Evolutionary conservation across 371 early-diverging fungal species (phyloP).

Genomic region (Mucor lusitanicus): DNA sequence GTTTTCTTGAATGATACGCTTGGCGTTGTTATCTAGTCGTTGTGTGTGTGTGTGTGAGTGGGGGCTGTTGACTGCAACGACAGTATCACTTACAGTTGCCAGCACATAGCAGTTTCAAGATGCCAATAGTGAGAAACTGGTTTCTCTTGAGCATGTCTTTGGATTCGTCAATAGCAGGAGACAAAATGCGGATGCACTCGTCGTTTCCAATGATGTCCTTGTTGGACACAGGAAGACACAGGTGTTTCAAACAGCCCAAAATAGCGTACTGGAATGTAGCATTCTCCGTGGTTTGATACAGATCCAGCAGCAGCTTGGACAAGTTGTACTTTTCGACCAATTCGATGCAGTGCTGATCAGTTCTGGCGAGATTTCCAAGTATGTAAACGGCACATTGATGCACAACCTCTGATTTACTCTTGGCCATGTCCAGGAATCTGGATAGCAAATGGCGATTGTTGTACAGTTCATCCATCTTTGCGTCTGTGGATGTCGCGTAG

Average conservation of each 20-base stretch:
- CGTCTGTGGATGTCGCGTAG: slow-evolving; percentile 52
- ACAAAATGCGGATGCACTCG: slow-evolving; percentile 46
- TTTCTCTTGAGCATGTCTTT: slow-evolving; percentile 66
- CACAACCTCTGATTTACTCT: slow-evolving; percentile 28
- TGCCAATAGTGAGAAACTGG: slow-evolving; percentile 63
- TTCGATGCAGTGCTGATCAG: slow-evolving; percentile 60
- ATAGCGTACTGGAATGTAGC: slow-evolving; percentile 62
- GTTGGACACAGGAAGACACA: slow-evolving; percentile 61
- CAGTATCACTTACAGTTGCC: slow-evolving; percentile 37
- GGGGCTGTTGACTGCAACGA: too few relatives aligned
- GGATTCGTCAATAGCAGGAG: slow-evolving; percentile 48
- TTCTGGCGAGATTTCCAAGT: slow-evolving; percentile 65
- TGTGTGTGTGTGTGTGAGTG: too few relatives aligned
- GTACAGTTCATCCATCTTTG: slow-evolving; percentile 51
- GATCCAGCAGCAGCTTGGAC: slow-evolving; percentile 45
- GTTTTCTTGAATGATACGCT: slow-evolving; percentile 22
- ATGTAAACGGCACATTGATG: slow-evolving; percentile 53
- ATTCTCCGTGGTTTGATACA: slow-evolving; percentile 53
- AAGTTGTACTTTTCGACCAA: slow-evolving; percentile 56
- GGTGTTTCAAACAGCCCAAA: slow-evolving; percentile 61
- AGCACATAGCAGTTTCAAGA: slow-evolving; percentile 60
- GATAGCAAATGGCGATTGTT: slow-evolving; percentile 42
- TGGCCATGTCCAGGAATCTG: slow-evolving; percentile 51
- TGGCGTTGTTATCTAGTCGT: slow-evolving; percentile 33
- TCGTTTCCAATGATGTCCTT: slow-evolving; percentile 52